Evolutionary conservation across 169 alveolate species (phyloP).

Genomic region (Pseudocohnilembus persalinus): DNA sequence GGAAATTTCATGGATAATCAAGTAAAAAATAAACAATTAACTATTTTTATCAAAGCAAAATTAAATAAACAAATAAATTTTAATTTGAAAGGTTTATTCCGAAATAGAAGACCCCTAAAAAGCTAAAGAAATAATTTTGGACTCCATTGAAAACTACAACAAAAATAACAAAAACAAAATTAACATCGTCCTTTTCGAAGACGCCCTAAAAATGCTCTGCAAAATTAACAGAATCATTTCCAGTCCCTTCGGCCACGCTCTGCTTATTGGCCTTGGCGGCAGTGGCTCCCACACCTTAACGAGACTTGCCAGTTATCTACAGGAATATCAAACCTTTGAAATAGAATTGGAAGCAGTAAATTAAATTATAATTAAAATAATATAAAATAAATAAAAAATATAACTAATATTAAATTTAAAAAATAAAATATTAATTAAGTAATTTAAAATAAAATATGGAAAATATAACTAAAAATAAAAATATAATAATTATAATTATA

Average conservation of each 20-base stretch:
- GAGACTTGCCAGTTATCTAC: constrained; percentile 54
- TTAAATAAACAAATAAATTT: no score
- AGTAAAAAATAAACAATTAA: no score
- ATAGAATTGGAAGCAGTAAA: constrained; percentile 42
- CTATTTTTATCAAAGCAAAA: no score
- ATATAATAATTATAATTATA: no score
- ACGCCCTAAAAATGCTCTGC: constrained; percentile 54
- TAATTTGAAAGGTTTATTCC: no score
- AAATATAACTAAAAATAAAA: no score
- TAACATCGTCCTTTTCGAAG: constrained; percentile 58
- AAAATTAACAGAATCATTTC: constrained; percentile 59
- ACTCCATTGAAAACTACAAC: constrained; percentile 58
- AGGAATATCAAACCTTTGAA: constrained; percentile 54
- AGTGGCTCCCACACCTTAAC: constrained; percentile 64
- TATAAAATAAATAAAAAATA: constrained; percentile 20
- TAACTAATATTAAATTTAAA: constrained; percentile 84
- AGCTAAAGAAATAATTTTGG: constrained; percentile 37
- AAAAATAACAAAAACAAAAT: constrained; percentile 52
- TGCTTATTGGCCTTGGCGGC: constrained; percentile 70
- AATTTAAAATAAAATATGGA: no score
- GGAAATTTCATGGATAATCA: neutral
- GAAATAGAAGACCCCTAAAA: constrained; percentile 60
- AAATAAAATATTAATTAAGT: constrained; percentile 74
- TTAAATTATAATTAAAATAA: constrained; percentile 52
- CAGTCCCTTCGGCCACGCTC: constrained; percentile 62